These are phyloP conservation scores for Euphorbia corollata DNA, from an alignment of 441 rosid genomes.

Conservation along the genomic window DNA sequence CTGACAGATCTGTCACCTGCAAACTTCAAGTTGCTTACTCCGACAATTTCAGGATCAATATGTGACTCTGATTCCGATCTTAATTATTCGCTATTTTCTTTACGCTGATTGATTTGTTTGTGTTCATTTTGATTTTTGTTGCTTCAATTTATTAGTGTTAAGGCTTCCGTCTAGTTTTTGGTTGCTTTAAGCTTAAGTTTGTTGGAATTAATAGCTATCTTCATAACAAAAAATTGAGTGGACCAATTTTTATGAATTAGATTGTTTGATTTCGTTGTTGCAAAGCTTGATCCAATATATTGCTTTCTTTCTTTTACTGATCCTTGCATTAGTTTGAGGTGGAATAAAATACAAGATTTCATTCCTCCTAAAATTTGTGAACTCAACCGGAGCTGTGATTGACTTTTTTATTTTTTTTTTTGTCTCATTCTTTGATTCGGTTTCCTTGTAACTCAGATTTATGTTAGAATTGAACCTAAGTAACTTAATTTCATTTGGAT, in stretches of 20 bases:
- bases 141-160: neutral
- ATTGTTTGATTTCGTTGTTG: neutral
- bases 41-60: too few relatives aligned
- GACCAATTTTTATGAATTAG: constrained; percentile 27
- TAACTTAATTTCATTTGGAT: too few relatives aligned
- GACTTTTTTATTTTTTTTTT: too few relatives aligned
- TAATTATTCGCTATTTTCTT: too few relatives aligned
- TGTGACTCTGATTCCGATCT: too few relatives aligned
- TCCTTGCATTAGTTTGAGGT: constrained; percentile 64
- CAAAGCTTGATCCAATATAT: neutral
- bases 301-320: neutral
- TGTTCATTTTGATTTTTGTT: constrained; percentile 5
- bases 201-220: constrained; percentile 46
- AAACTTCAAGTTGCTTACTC: too few relatives aligned
- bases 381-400: constrained; percentile 31
- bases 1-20: too few relatives aligned
- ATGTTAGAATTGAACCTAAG: too few relatives aligned
- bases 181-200: neutral
- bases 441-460: too few relatives aligned
- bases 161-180: neutral
- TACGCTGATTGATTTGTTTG: too few relatives aligned
- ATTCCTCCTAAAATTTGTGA: constrained; percentile 88
- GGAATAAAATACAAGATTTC: constrained; percentile 93
- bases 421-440: too few relatives aligned
- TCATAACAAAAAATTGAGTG: constrained; percentile 79